Evolutionary conservation across 257 asterid species (phyloP).

Genomic region (Solanum medicagineum): DNA sequence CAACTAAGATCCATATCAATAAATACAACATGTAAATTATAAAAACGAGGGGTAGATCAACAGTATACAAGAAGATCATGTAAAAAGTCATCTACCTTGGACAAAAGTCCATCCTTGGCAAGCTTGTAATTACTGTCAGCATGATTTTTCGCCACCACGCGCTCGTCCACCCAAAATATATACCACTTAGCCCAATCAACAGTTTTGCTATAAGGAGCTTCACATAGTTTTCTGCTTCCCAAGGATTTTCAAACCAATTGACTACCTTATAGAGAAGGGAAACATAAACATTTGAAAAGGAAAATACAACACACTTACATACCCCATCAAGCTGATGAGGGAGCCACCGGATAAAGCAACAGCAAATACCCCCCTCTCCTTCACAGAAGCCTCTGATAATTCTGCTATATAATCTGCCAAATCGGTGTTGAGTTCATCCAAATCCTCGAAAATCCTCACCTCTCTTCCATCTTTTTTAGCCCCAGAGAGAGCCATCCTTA

Average conservation of each 20-base stretch:
- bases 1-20: neutral
- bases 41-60: neutral
- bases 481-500: conserved; percentile 55
- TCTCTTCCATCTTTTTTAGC: conserved; percentile 48
- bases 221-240: conserved; percentile 69
- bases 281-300: neutral
- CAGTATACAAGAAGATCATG: neutral
- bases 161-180: conserved; percentile 87
- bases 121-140: conserved; percentile 90
- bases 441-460: conserved; percentile 54
- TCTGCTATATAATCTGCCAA: conserved; percentile 89
- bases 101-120: conserved; percentile 59
- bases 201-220: conserved; percentile 83
- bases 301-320: conserved; percentile 5
- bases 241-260: neutral
- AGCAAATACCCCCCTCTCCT: conserved; percentile 74
- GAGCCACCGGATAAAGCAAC: conserved; percentile 94
- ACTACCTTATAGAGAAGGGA: neutral
- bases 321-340: conserved; percentile 71
- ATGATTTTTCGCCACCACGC: conserved; percentile 82
- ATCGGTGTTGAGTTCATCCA: conserved; percentile 52
- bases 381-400: conserved; percentile 73
- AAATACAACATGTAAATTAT: neutral
- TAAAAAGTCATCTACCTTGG: conserved; percentile 52
- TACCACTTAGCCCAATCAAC: conserved; percentile 95